phyloP scores from a whole-genome alignment of 768 basidiomycete species.

The Serendipita sp. region DNA sequence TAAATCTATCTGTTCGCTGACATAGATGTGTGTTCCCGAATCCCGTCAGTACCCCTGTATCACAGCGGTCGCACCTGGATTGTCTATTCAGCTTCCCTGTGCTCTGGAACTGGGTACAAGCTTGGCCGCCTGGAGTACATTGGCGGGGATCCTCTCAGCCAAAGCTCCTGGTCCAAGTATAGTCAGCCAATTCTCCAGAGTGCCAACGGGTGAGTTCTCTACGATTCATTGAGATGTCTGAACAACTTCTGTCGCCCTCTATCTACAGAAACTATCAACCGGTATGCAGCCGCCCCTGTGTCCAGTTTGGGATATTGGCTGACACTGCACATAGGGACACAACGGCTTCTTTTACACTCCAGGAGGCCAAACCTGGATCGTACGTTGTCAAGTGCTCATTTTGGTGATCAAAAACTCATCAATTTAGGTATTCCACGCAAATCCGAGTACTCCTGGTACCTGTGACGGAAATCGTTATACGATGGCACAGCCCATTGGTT shows the following conservation, averaged over 20 bases:
- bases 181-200: neutral
- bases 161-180: constrained; percentile 7
- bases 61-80: constrained; percentile 6
- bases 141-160: constrained; percentile 7
- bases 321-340: constrained; percentile 9
- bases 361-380: neutral
- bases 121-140: constrained; percentile 8
- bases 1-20: neutral
- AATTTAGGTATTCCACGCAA: constrained; percentile 9
- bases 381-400: neutral
- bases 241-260: too few species aligned
- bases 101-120: constrained; percentile 5
- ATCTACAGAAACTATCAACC: too few species aligned
- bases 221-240: neutral
- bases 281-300: neutral
- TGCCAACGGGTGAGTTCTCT: neutral
- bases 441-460: constrained; percentile 5
- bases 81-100: constrained; percentile 8
- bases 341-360: constrained; percentile 10
- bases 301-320: constrained; percentile 3
- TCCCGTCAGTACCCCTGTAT: constrained; percentile 1
- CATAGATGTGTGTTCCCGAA: neutral
- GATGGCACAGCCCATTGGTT: constrained; percentile 8
- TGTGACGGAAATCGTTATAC: constrained; percentile 10
- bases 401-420: neutral